Evolutionary conservation across 306 rosid species (phyloP).

Genomic region (Citrullus mucosospermus): DNA sequence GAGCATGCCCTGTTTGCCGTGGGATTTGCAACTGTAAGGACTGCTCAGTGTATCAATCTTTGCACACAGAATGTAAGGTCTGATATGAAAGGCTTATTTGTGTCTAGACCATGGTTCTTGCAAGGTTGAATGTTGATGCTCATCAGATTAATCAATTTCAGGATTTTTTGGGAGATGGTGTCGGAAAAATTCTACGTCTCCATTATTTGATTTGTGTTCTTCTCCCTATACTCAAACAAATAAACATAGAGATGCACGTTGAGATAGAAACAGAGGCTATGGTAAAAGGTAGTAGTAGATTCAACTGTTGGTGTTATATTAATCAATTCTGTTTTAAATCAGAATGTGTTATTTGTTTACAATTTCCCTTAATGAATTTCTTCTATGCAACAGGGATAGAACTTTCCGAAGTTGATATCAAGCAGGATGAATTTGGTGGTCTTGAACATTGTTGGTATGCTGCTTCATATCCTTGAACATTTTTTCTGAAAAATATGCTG

Average conservation of each 20-base stretch:
- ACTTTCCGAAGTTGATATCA: slow-evolving; percentile 50
- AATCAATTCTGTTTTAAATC: slow-evolving; percentile 4
- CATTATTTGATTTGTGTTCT: slow-evolving; percentile 84
- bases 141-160: slow-evolving; percentile 24
- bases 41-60: slow-evolving; percentile 51
- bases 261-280: slow-evolving; percentile 65
- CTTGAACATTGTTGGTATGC: slow-evolving; percentile 50
- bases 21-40: slow-evolving; percentile 83
- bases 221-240: slow-evolving; percentile 77
- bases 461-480: slow-evolving; percentile 6
- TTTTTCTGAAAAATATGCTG: neutral
- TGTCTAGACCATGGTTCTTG: slow-evolving; percentile 13
- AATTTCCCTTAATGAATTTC: slow-evolving; percentile 1
- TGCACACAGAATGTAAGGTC: slow-evolving; percentile 91
- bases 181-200: slow-evolving; percentile 51
- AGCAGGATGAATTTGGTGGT: slow-evolving; percentile 46
- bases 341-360: neutral
- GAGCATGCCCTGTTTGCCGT: slow-evolving; percentile 91
- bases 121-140: slow-evolving; percentile 21
- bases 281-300: slow-evolving; percentile 36
- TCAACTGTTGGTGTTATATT: slow-evolving; percentile 10
- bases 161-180: slow-evolving; percentile 55
- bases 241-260: slow-evolving; percentile 47
- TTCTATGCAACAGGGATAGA: slow-evolving; percentile 42
- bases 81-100: slow-evolving; percentile 38